Evolutionary conservation across 2,329 filamentous ascomycete species (phyloP).

Genomic region (Allantophomopsis cytisporea): DNA sequence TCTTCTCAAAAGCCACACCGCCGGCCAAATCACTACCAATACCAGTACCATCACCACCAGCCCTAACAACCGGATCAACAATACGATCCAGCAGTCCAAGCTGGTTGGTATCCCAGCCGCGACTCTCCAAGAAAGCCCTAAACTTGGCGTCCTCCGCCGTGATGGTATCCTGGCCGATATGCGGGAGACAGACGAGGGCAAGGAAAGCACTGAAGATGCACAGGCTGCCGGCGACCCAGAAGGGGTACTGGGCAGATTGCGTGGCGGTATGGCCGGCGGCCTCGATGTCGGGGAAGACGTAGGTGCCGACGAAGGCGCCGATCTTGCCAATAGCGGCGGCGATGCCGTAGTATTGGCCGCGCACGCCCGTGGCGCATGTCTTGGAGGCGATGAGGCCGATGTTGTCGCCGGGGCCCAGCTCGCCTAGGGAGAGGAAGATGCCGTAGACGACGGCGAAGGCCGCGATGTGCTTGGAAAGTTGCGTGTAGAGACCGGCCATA

Average conservation of each 20-base stretch:
- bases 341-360: constrained; percentile 63
- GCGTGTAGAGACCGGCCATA: constrained; percentile 69
- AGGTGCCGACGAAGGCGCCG: constrained; percentile 75
- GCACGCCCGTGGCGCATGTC: constrained; percentile 76
- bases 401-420: constrained; percentile 81
- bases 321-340: constrained; percentile 65
- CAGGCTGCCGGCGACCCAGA: constrained; percentile 69
- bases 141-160: constrained; percentile 64
- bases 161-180: constrained; percentile 79
- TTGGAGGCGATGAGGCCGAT: constrained; percentile 81
- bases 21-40: too few relatives aligned
- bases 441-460: constrained; percentile 71
- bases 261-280: constrained; percentile 39
- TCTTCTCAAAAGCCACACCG: too few relatives aligned
- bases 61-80: neutral
- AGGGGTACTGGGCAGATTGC: constrained; percentile 69
- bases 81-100: constrained; percentile 26
- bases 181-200: constrained; percentile 54
- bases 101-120: constrained; percentile 62
- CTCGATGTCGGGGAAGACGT: constrained; percentile 62
- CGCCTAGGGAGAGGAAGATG: constrained; percentile 64
- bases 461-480: constrained; percentile 58
- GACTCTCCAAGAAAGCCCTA: constrained; percentile 53
- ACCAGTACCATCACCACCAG: too few relatives aligned
- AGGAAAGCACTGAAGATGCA: constrained; percentile 63